Conservation (phyloP, 495 filamentous ascomycete genomes). For the Jackrogersella multiformis region DNA sequence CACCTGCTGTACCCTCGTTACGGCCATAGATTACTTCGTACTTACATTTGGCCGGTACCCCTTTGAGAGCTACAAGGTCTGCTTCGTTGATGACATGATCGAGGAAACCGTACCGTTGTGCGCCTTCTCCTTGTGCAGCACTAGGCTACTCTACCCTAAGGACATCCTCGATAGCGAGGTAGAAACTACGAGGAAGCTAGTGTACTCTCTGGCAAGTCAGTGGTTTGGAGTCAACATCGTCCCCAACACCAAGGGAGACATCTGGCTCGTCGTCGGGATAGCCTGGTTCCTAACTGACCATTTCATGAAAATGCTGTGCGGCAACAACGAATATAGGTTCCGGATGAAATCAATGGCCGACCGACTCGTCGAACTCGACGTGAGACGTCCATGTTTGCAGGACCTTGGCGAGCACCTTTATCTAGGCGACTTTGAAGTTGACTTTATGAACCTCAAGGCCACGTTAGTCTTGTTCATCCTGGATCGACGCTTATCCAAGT, state of each 20-base stretch:
- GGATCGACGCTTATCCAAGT: slow-evolving; percentile 87
- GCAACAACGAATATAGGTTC: slow-evolving; percentile 93
- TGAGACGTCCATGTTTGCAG: slow-evolving; percentile 81
- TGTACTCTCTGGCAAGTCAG: slow-evolving; percentile 87
- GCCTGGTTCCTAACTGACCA: slow-evolving; percentile 92
- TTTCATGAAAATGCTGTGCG: slow-evolving; percentile 87
- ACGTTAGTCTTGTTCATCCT: slow-evolving; percentile 92
- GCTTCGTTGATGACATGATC: slow-evolving; percentile 89
- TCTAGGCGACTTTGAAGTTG: slow-evolving; percentile 81
- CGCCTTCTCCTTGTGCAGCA: slow-evolving; percentile 87
- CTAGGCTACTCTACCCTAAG: slow-evolving; percentile 80
- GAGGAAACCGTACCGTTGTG: slow-evolving; percentile 78
- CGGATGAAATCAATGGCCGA: slow-evolving; percentile 89
- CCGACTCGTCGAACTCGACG: slow-evolving; percentile 80
- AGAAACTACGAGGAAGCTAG: slow-evolving; percentile 76
- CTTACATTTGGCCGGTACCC: slow-evolving; percentile 86
- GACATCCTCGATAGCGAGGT: slow-evolving; percentile 85
- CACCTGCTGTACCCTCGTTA: slow-evolving; percentile 68
- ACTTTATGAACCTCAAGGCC: slow-evolving; percentile 92
- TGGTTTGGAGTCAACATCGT: slow-evolving; percentile 93
- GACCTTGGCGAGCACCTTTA: slow-evolving; percentile 79
- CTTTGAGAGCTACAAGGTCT: slow-evolving; percentile 86
- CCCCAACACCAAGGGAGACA: slow-evolving; percentile 79
- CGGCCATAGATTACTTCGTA: slow-evolving; percentile 85
- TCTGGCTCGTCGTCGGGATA: slow-evolving; percentile 90